These are phyloP conservation scores for Lenzites betulinus DNA, from an alignment of 768 basidiomycete species.

Conservation along the genomic window DNA sequence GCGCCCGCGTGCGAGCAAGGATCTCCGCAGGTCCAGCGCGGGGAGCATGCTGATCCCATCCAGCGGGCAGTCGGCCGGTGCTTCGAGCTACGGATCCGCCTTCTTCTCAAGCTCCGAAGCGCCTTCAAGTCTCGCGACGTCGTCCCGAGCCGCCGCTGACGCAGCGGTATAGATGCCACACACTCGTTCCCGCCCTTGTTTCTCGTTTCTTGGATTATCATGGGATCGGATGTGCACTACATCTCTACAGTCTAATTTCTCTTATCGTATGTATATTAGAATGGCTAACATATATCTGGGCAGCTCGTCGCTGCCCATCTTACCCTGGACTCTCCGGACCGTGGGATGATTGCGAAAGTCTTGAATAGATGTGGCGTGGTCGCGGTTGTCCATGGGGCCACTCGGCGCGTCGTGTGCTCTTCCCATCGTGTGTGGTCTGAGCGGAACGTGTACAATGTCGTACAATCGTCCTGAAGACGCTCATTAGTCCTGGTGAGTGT, in stretches of 20 bases:
- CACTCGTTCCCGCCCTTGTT: no score
- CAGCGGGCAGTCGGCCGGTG: neutral
- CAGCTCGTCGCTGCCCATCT: neutral
- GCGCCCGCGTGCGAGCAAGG: slow-evolving; percentile 41
- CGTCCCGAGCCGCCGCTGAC: no score
- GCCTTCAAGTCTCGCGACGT: neutral
- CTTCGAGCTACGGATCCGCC: slow-evolving; percentile 8
- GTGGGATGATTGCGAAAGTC: no score
- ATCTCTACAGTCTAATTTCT: neutral
- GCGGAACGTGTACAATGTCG: no score
- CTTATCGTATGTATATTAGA: slow-evolving; percentile 14
- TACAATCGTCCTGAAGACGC: no score
- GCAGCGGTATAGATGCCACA: neutral
- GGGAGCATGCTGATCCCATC: slow-evolving; percentile 1
- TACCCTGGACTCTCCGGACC: neutral
- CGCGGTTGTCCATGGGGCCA: no score
- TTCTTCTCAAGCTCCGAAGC: neutral
- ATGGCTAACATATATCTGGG: neutral
- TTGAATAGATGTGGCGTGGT: no score
- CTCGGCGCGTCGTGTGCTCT: no score
- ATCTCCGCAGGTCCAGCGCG: slow-evolving; percentile 25
- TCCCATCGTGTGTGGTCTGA: no score
- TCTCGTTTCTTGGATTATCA: neutral
- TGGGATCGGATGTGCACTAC: neutral
- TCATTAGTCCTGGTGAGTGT: no score